Evolutionary conservation across 805 yeast species (phyloP).

Genomic region (Candida sithepensis): DNA sequence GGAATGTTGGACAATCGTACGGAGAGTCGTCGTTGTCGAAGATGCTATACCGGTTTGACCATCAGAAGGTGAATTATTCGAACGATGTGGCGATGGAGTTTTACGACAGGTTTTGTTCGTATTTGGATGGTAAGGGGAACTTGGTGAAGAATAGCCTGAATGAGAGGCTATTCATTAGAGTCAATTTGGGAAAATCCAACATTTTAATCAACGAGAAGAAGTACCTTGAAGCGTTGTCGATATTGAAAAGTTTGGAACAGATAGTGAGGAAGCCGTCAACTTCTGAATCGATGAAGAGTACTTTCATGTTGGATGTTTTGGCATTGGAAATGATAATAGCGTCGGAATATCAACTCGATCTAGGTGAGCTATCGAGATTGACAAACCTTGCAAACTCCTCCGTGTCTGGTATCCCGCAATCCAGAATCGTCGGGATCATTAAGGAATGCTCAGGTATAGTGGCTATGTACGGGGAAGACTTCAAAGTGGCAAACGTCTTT

Average conservation of each 20-base stretch:
- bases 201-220: constrained; percentile 28
- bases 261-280: constrained; percentile 30
- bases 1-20: constrained; percentile 18
- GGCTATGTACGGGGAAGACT: constrained; percentile 56
- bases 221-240: constrained; percentile 31
- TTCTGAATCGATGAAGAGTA: constrained; percentile 42
- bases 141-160: constrained; percentile 12
- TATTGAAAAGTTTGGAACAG: constrained; percentile 36
- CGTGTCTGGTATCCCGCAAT: constrained; percentile 69
- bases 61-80: constrained; percentile 12
- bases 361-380: constrained; percentile 38
- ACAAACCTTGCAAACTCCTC: constrained; percentile 46
- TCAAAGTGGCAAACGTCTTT: constrained; percentile 46
- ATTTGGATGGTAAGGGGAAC: constrained; percentile 10
- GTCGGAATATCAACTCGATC: constrained; percentile 35
- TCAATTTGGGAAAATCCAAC: constrained; percentile 43
- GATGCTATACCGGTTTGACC: constrained; percentile 28
- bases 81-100: constrained; percentile 15
- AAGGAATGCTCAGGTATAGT: constrained; percentile 74
- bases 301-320: constrained; percentile 56
- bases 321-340: constrained; percentile 62
- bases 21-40: constrained; percentile 30
- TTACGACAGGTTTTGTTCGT: constrained; percentile 20
- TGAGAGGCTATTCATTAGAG: constrained; percentile 45
- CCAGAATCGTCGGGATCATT: constrained; percentile 68